Conservation (phyloP, 805 yeast species). For the Schizosaccharomyces osmophilus region DNA sequence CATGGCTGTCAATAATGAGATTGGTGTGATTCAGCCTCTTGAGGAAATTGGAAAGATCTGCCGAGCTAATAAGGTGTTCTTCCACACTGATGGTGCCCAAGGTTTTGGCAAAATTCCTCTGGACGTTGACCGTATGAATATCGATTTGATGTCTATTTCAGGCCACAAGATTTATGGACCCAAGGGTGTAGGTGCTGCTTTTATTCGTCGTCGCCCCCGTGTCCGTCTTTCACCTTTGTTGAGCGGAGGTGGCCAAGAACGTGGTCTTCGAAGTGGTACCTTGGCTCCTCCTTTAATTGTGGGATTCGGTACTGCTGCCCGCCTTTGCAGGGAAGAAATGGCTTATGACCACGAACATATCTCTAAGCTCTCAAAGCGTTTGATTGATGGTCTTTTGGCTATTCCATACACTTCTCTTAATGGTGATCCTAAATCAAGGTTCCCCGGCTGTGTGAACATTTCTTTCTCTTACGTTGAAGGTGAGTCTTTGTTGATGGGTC, state of each 20-base stretch:
- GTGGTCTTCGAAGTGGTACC: slow-evolving; percentile 92
- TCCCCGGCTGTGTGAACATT: slow-evolving; percentile 86
- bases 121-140: slow-evolving; percentile 80
- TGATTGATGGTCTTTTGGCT: slow-evolving; percentile 44
- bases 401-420: slow-evolving; percentile 77
- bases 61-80: slow-evolving; percentile 66
- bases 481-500: slow-evolving; percentile 89
- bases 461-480: slow-evolving; percentile 97
- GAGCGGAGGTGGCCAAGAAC: slow-evolving; percentile 96
- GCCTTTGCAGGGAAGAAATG: slow-evolving; percentile 52
- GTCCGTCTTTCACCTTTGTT: slow-evolving; percentile 87
- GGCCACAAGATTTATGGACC: slow-evolving; percentile 97
- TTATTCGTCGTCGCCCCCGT: slow-evolving; percentile 90
- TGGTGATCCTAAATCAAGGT: slow-evolving; percentile 53
- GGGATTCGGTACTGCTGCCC: slow-evolving; percentile 94
- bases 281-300: slow-evolving; percentile 87
- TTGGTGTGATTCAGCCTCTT: slow-evolving; percentile 89
- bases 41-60: slow-evolving; percentile 82
- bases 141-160: slow-evolving; percentile 78
- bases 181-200: slow-evolving; percentile 89
- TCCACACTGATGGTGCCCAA: slow-evolving; percentile 96
- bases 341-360: slow-evolving; percentile 51
- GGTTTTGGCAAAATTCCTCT: slow-evolving; percentile 83
- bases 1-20: slow-evolving; percentile 96
- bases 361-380: slow-evolving; percentile 40